These are phyloP conservation scores for Pythium insidiosum DNA, from an alignment of 352 stramenopile genomes.

Conservation along the genomic window DNA sequence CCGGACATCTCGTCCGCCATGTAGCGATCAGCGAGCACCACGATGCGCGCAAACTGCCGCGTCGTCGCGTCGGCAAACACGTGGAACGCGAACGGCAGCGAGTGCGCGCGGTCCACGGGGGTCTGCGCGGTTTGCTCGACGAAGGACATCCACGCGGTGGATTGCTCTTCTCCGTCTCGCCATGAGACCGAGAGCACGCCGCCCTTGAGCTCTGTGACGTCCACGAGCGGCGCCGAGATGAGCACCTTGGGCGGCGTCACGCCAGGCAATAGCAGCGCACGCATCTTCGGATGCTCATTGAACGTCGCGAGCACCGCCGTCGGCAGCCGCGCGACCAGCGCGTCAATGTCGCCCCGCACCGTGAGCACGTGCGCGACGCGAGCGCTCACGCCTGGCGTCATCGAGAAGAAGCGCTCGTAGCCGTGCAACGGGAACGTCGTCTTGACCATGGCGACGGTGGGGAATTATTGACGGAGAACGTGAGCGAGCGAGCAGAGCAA, in stretches of 20 bases:
- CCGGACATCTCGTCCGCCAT: conserved; percentile 48
- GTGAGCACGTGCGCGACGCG: conserved; percentile 44
- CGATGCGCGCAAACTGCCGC: conserved; percentile 27
- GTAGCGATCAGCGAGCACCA: conserved; percentile 52
- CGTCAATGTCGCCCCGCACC: conserved; percentile 29
- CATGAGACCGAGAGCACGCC: conserved; percentile 20
- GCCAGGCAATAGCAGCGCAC: conserved; percentile 26
- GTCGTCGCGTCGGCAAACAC: conserved; percentile 30
- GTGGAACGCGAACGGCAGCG: conserved; percentile 35
- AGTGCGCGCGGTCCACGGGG: conserved; percentile 29
- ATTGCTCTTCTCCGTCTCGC: conserved; percentile 25
- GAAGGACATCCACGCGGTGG: conserved; percentile 32
- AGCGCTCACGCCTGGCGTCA: conserved; percentile 30
- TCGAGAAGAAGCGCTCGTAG: conserved; percentile 66
- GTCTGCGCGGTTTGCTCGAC: conserved; percentile 37
- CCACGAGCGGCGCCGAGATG: conserved; percentile 35
- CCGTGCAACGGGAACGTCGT: conserved; percentile 42
- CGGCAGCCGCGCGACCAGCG: conserved; percentile 26
- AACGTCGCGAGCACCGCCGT: conserved; percentile 37
- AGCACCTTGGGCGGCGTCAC: conserved; percentile 35
- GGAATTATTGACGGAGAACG: not conserved
- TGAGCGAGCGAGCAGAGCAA: not conserved
- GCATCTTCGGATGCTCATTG: conserved; percentile 54
- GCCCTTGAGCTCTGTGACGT: conserved; percentile 29
- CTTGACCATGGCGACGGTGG: not conserved